Evolutionary conservation across 306 rosid genomes (phyloP).

Genomic region (Erythrophleum fordii): DNA sequence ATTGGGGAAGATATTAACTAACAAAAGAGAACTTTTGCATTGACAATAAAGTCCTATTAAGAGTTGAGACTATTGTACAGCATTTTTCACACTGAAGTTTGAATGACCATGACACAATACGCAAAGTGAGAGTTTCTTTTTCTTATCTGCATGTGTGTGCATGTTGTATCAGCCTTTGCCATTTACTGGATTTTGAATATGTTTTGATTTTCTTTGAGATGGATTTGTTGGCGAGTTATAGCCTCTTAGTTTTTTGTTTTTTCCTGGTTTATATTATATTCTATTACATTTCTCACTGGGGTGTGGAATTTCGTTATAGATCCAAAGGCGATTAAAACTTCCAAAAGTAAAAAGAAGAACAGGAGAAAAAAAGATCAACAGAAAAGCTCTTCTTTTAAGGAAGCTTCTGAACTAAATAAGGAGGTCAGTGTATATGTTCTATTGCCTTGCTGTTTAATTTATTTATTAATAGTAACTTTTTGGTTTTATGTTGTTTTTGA

Average conservation of each 20-base stretch:
- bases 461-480: not conserved
- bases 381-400: slow-evolving; percentile 62
- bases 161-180: slow-evolving; percentile 24
- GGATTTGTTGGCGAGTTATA: slow-evolving; percentile 18
- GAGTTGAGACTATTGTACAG: slow-evolving; percentile 2
- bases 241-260: slow-evolving; percentile 13
- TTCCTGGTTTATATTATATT: slow-evolving; percentile 25
- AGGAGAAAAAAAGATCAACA: slow-evolving; percentile 76
- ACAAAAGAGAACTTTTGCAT: slow-evolving; percentile 12
- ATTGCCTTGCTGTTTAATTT: slow-evolving; percentile 8
- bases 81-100: slow-evolving; percentile 23
- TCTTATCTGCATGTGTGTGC: not conserved
- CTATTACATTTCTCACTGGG: slow-evolving; percentile 20
- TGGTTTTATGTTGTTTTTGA: slow-evolving; percentile 19
- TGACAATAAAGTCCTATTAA: not conserved
- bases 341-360: slow-evolving; percentile 90
- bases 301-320: slow-evolving; percentile 59
- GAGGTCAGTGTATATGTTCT: slow-evolving; percentile 49
- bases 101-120: slow-evolving; percentile 5
- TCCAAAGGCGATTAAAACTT: slow-evolving; percentile 65
- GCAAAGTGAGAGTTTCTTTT: slow-evolving; percentile 19
- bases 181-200: slow-evolving; percentile 25
- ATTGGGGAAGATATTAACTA: not conserved
- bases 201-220: not conserved
- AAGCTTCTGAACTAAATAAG: slow-evolving; percentile 52